Evolutionary conservation across 805 yeast species (phyloP), one percentile per base, ranked within the genome.

Genomic region (Pichia sporocuriosa): DNA sequence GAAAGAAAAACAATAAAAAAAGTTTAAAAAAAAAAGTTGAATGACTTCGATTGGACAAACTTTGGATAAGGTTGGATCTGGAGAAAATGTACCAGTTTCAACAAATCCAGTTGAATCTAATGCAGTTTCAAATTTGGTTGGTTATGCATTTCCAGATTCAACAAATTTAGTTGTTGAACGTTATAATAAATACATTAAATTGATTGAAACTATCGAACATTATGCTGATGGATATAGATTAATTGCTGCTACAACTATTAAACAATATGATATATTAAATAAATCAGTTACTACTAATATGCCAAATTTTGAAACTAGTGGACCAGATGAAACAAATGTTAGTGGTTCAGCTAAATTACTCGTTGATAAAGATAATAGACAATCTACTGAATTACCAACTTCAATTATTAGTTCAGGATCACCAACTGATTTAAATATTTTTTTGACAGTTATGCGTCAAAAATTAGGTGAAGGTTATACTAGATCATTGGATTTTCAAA

Each of bases 401-500:
- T n/a, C n/a, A n/a, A n/a, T n/a, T n/a, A 11, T 22, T 12, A 10
- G 4, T 12, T 35, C 39, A 5, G 25, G 15, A 21, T 7, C 37
- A 21, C 37, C 38, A 2, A 32, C 40, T 5, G 59, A 57, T 38
- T 33, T 63, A 22, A 62, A 59, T 40, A 53, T 46, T 13, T 62
- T 62, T 43, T 39, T 62, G 19, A 56, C 54, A 22, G 30, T 52
- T 4, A 42, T 63, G 29, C 49, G 57, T 30, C 23, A 42, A n/a
- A 45, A 53, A 21, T 42, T 57, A 27, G 70, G 68, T 27, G 46
- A 43, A 11, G 49, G 67, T 24, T 50, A 62, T 39, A 59, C 56
- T 37, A 57, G 64, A 32, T 58, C 70, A 9, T 40, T 42, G 4
- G 70, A 70, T 33, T 58, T 67, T n/a, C 74, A 68, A 46, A 53